Base-by-base conservation (phyloP, 768 basidiomycete genomes). In the Amanita brunnescens region DNA sequence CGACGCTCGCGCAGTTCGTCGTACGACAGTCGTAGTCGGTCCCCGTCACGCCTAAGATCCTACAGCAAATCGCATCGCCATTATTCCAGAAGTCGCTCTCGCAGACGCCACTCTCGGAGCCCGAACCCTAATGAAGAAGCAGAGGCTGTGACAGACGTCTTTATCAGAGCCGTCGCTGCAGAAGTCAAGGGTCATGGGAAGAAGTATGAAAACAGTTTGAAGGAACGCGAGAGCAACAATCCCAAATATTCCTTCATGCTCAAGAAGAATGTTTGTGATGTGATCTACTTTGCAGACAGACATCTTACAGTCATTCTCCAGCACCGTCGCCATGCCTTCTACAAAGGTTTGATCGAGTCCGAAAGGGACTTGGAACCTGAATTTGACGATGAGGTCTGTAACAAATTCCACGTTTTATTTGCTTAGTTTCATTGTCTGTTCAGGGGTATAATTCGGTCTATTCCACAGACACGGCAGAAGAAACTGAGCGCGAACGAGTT, bases 381-480 rank as follows among this genome's bases (percentile, higher is more conserved):
- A 58, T 92, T 92, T 62, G 82, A 88, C 53, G 90, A 92, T 58
- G 89, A 92, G 57, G 89, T 78, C 5, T n/a, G 44, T 32, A n/a
- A 59, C 30, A 69, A 60, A 39, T 18, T 45, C 23, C 18, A 39
- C 37, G 55, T 24, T 33, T 26, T 18, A 18, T 33, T 30, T 29
- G 38, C 6, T 44, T 45, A 35, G 18, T 46, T 30, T n/a, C 14
- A 54, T 30, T 14, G 39, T 16, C 20, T 37, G 9, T 33, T 38
- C 54, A 92, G 89, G 90, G 91, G 6, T 88, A 90, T 62, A 86
- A 90, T 59, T 91, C 88, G 1, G 72, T 89, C 3, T 91, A 89
- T 64, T 92, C 94, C 0, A 91, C 88, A 16, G 96, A 97, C 67
- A 91, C 92, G 33, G 91, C 83, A 5, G 94, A 97, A 64, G 94